phyloP scores from a whole-genome alignment of 306 rosid genomes.

The Cucumis cinereus region DNA sequence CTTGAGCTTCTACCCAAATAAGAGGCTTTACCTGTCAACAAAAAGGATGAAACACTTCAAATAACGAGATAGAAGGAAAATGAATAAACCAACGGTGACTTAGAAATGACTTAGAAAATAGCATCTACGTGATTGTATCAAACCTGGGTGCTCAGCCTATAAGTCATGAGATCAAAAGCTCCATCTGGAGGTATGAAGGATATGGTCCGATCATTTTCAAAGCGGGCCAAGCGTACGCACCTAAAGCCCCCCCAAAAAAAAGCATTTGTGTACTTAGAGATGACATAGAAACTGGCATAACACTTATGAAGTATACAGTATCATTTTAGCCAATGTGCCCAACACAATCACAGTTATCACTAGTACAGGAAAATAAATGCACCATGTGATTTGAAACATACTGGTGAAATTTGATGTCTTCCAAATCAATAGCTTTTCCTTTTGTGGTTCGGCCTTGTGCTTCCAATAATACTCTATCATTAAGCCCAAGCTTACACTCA shows the following conservation, averaged over 20 bases:
- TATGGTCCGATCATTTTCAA: slow-evolving; percentile 96
- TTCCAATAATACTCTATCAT: slow-evolving; percentile 82
- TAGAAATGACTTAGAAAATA: background rate
- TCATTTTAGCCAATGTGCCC: background rate
- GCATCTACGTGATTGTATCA: slow-evolving; percentile 1
- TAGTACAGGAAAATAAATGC: slow-evolving; percentile 1
- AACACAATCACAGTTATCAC: background rate
- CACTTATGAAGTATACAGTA: background rate
- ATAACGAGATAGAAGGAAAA: background rate
- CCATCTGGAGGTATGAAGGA: slow-evolving; percentile 99
- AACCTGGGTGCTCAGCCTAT: slow-evolving; percentile 96
- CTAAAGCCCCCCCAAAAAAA: slow-evolving; percentile 25
- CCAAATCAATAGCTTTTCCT: slow-evolving; percentile 96
- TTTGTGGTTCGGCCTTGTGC: slow-evolving; percentile 96
- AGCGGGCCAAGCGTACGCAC: slow-evolving; percentile 99
- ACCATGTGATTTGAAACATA: slow-evolving; percentile 34
- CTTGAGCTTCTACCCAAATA: slow-evolving; percentile 95
- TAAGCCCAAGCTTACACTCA: slow-evolving; percentile 94
- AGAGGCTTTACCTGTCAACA: slow-evolving; percentile 75
- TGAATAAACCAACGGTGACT: background rate
- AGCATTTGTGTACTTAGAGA: background rate
- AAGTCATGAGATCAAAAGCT: slow-evolving; percentile 96
- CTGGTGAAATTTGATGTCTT: slow-evolving; percentile 99
- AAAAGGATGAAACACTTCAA: background rate
- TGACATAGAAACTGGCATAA: background rate